Percentiles rank a stretch among this genome's conserved stretches.
Conservation (phyloP, 805 yeast genomes). For the Isabelozyma gotoi region DNA sequence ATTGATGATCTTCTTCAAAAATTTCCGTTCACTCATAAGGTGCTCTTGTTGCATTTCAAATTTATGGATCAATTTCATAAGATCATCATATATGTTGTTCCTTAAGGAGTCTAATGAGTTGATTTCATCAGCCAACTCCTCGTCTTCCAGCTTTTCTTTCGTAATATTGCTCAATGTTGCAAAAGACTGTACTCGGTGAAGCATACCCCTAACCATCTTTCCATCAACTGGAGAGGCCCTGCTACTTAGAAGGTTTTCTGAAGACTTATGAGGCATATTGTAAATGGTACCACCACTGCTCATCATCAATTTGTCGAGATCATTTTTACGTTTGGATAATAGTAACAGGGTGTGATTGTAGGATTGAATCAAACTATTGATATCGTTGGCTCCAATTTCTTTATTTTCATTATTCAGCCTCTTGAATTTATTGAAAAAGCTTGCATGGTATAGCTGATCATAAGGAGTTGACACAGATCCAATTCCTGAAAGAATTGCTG, state of each 20-base stretch:
- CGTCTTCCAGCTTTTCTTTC: slow-evolving; percentile 19
- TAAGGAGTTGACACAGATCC: slow-evolving; percentile 51
- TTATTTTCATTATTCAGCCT: not conserved
- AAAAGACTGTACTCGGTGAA: slow-evolving; percentile 42
- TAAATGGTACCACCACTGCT: slow-evolving; percentile 25
- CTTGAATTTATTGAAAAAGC: slow-evolving; percentile 8
- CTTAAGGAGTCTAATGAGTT: slow-evolving; percentile 32
- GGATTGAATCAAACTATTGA: slow-evolving; percentile 34
- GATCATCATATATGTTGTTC: slow-evolving; percentile 29
- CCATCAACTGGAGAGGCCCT: not conserved
- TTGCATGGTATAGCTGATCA: slow-evolving; percentile 8
- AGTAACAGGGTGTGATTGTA: slow-evolving; percentile 42
- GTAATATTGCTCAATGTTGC: slow-evolving; percentile 26
- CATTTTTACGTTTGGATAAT: slow-evolving; percentile 29
- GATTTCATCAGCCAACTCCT: slow-evolving; percentile 40
- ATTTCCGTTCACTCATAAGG: not conserved
- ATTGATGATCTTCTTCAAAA: slow-evolving; percentile 12
- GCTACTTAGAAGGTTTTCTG: slow-evolving; percentile 6
- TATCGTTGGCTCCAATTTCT: slow-evolving; percentile 26
- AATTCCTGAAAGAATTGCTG: slow-evolving; percentile 51
- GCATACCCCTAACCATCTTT: slow-evolving; percentile 17
- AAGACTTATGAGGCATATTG: slow-evolving; percentile 12
- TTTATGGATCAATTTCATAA: slow-evolving; percentile 17
- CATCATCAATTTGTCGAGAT: slow-evolving; percentile 20
- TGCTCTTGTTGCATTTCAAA: slow-evolving; percentile 14